phyloP scores from a whole-genome alignment of 768 basidiomycete genomes.

The Rhizopogon vinicolor region DNA sequence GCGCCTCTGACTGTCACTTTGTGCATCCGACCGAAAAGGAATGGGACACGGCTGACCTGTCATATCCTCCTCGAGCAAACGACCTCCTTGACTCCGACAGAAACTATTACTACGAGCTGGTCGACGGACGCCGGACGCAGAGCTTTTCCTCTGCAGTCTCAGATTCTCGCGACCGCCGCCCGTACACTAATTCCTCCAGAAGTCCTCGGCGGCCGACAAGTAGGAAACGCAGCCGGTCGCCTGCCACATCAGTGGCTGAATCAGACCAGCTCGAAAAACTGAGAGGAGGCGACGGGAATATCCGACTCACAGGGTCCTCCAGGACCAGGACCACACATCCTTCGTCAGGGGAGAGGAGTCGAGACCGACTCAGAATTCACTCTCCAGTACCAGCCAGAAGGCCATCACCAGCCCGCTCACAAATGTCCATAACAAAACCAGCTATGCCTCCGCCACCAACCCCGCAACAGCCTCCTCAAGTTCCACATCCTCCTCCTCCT shows the following conservation, averaged over 20 bases:
- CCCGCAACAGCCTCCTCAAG: conserved; percentile 2
- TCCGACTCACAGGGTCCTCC: neutral
- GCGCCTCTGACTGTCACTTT: conserved; percentile 20
- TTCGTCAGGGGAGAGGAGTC: conserved; percentile 2
- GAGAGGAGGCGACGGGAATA: conserved; percentile 12
- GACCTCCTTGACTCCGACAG: conserved; percentile 15
- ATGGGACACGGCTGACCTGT: conserved; percentile 26
- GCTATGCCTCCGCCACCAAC: conserved; percentile 9
- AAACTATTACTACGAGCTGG: conserved; percentile 17
- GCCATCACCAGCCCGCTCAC: neutral
- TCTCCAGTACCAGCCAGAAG: conserved; percentile 5
- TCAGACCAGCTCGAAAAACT: conserved; percentile 23
- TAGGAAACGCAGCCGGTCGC: conserved; percentile 13
- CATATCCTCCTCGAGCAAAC: conserved; percentile 18
- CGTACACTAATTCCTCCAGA: neutral
- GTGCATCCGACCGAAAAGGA: conserved; percentile 27
- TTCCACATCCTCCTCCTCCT: conserved; percentile 18
- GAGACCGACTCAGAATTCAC: conserved; percentile 2
- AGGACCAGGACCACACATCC: neutral
- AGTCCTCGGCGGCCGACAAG: conserved; percentile 8
- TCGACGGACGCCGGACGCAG: conserved; percentile 4
- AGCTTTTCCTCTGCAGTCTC: neutral
- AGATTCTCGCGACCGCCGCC: conserved; percentile 8
- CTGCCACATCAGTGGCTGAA: conserved; percentile 14
- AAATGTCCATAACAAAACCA: neutral